Evolutionary conservation across 148 eudicot species (phyloP).

Genomic region (Chenopodium suecicum): DNA sequence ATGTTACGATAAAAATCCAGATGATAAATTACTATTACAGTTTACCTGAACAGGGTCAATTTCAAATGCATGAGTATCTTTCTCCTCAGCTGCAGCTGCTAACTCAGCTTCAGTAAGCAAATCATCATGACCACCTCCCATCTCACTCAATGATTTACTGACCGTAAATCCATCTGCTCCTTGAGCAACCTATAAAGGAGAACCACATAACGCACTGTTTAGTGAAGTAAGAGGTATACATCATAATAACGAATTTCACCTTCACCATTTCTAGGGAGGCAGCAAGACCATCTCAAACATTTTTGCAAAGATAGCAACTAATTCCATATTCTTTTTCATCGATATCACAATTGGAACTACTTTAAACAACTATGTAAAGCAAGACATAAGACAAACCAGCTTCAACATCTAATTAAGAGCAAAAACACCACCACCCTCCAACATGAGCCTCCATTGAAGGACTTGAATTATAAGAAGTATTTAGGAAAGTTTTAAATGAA

Average conservation of each 20-base stretch:
- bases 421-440: neutral
- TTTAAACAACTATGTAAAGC: neutral
- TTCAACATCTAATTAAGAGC: neutral
- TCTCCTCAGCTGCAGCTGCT: constrained; percentile 96
- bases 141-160: constrained; percentile 69
- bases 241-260: neutral
- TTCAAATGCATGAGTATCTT: constrained; percentile 93
- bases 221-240: constrained; percentile 1
- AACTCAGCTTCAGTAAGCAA: constrained; percentile 84
- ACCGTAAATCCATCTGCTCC: constrained; percentile 78
- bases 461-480: neutral
- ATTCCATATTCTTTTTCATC: too few species aligned
- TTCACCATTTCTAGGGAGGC: neutral
- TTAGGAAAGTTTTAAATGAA: neutral
- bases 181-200: constrained; percentile 41
- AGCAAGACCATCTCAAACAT: neutral
- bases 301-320: too few species aligned
- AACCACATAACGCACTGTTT: neutral
- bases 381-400: neutral
- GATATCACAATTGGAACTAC: neutral
- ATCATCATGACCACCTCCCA: constrained; percentile 60
- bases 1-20: neutral
- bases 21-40: neutral
- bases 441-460: neutral
- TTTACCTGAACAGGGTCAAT: constrained; percentile 86